Conservation (phyloP, 2,329 filamentous ascomycete genomes). For the Aspergillus piperis region DNA sequence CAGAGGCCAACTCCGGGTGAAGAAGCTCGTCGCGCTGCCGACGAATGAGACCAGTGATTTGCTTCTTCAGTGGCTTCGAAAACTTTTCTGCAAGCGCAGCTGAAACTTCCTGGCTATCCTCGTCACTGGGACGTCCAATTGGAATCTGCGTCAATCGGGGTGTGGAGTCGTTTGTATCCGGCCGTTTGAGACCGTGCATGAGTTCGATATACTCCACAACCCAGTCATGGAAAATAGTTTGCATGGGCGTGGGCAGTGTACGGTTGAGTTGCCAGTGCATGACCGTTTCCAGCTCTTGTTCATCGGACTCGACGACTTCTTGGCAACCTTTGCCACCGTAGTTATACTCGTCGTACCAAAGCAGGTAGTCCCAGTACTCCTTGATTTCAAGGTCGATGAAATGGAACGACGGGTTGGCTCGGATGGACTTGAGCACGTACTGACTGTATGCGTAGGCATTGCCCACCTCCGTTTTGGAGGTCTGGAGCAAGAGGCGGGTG, state of each 20-base stretch:
- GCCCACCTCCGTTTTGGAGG: slow-evolving; percentile 92
- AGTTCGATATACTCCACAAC: slow-evolving; percentile 91
- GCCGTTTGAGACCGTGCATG: slow-evolving; percentile 84
- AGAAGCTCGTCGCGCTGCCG: slow-evolving; percentile 86
- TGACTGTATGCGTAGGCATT: slow-evolving; percentile 96
- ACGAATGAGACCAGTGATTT: slow-evolving; percentile 77
- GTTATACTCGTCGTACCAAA: slow-evolving; percentile 99
- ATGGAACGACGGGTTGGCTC: slow-evolving; percentile 90
- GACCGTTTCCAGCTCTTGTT: slow-evolving; percentile 81
- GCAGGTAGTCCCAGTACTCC: slow-evolving; percentile 98
- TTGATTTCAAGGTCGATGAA: slow-evolving; percentile 97
- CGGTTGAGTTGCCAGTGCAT: slow-evolving; percentile 99
- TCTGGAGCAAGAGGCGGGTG: slow-evolving; percentile 87
- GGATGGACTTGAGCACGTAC: slow-evolving; percentile 97
- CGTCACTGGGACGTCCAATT: slow-evolving; percentile 59
- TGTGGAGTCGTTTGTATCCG: slow-evolving; percentile 61
- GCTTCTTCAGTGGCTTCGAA: slow-evolving; percentile 86
- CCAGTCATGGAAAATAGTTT: slow-evolving; percentile 87
- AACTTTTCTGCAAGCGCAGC: slow-evolving; percentile 78
- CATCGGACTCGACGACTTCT: slow-evolving; percentile 73
- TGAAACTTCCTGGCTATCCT: slow-evolving; percentile 60
- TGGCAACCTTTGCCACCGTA: slow-evolving; percentile 92
- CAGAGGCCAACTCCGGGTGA: slow-evolving; percentile 81
- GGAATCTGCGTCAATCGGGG: slow-evolving; percentile 63
- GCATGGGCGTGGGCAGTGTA: slow-evolving; percentile 78